Conservation (phyloP, 306 rosid species). For the Begonia peltatifolia region DNA sequence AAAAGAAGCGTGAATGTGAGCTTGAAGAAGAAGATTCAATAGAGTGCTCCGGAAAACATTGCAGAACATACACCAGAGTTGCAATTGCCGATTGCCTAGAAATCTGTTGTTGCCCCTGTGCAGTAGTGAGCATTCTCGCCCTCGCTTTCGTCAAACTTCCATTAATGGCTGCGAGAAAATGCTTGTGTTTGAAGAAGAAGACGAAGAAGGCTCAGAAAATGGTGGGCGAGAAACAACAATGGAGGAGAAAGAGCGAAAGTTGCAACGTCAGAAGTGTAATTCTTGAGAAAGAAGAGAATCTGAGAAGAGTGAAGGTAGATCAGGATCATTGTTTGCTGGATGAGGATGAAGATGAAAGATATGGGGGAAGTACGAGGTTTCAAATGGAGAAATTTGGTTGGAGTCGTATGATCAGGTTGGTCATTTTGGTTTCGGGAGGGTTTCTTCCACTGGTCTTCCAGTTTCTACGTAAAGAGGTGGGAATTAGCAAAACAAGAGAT, state of each 20-base stretch:
- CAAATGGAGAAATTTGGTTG: conserved; percentile 69
- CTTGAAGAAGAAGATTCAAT: conserved; percentile 4
- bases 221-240: not conserved
- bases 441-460: conserved; percentile 33
- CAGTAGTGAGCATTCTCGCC: conserved; percentile 8
- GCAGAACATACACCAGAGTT: conserved; percentile 7
- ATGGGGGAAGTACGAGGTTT: conserved; percentile 26
- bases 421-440: conserved; percentile 83
- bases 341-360: conserved; percentile 8
- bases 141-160: too few relatives aligned
- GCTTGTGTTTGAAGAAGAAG: not conserved
- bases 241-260: conserved; percentile 3
- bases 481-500: not conserved
- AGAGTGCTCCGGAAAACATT: conserved; percentile 14
- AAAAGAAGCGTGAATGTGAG: not conserved
- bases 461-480: conserved; percentile 8
- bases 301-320: conserved; percentile 8
- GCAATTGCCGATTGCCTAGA: conserved; percentile 10
- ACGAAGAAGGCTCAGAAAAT: not conserved
- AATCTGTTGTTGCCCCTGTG: conserved; percentile 12
- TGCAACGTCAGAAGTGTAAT: not conserved
- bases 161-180: conserved; percentile 5
- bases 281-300: conserved; percentile 7
- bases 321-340: not conserved
- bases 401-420: conserved; percentile 54